Evolutionary conservation across 495 filamentous ascomycete species (phyloP).

Genomic region (Penicillium argentinense): DNA sequence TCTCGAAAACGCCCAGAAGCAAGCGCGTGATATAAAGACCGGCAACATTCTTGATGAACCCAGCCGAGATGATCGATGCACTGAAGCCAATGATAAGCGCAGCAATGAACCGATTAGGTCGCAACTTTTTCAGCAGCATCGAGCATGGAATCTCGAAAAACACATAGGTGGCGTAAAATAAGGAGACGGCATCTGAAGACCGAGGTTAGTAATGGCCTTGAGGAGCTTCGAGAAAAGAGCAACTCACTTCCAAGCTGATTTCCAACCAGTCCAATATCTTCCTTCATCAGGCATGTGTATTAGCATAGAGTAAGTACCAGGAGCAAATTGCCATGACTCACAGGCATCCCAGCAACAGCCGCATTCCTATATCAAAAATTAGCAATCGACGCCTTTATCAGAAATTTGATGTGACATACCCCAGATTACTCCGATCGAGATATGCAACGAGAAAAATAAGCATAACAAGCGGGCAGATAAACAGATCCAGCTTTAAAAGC

Average conservation of each 20-base stretch:
- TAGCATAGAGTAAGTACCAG: not conserved
- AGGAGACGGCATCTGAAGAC: constrained; percentile 12
- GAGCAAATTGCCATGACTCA: not conserved
- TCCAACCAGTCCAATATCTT: constrained; percentile 15
- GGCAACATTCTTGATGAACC: constrained; percentile 29
- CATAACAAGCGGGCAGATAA: constrained; percentile 13
- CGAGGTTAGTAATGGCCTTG: not conserved
- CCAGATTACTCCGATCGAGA: constrained; percentile 16
- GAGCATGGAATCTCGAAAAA: constrained; percentile 39
- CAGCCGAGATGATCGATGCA: constrained; percentile 25
- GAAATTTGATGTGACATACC: not conserved
- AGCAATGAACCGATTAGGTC: constrained; percentile 37
- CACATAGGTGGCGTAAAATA: constrained; percentile 28
- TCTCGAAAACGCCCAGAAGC: constrained; percentile 33
- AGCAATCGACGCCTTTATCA: not conserved
- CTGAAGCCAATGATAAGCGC: constrained; percentile 37
- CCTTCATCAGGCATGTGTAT: constrained; percentile 3
- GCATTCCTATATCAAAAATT: constrained; percentile 12
- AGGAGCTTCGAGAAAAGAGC: not conserved
- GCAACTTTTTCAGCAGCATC: constrained; percentile 25
- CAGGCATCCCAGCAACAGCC: constrained; percentile 14
- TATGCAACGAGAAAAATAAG: constrained; percentile 16
- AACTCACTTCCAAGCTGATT: constrained; percentile 16
- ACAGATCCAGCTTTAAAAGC: constrained; percentile 16
- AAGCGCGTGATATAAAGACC: constrained; percentile 34